These are phyloP conservation scores for Fusarium buxicola DNA, from an alignment of 2,329 filamentous ascomycete genomes.

Conservation along the genomic window DNA sequence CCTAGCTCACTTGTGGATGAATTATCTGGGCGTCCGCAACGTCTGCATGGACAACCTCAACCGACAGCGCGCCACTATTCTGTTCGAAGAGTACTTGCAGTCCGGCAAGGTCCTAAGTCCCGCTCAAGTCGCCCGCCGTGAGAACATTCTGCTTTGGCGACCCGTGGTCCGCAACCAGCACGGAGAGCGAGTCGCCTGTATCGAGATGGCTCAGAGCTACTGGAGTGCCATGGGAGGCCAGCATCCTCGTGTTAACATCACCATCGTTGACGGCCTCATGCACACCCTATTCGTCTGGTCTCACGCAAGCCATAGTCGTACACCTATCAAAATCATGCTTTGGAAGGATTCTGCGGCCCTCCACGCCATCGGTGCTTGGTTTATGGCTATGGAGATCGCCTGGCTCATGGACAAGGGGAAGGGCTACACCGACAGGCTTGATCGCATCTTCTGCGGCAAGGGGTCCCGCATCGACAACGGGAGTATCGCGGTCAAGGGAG, in stretches of 20 bases:
- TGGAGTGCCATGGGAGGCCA: constrained; percentile 49
- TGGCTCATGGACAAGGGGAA: constrained; percentile 46
- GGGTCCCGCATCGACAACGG: not conserved
- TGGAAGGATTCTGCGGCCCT: constrained; percentile 46
- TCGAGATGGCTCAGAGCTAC: constrained; percentile 58
- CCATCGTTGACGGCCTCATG: constrained; percentile 47
- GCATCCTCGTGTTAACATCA: constrained; percentile 29
- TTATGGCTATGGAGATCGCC: constrained; percentile 52
- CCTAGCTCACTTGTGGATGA: constrained; percentile 81
- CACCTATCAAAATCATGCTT: constrained; percentile 52
- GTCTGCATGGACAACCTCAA: constrained; percentile 89
- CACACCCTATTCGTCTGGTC: constrained; percentile 48
- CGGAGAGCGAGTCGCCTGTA: constrained; percentile 47
- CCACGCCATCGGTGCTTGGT: constrained; percentile 53
- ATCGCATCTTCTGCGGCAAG: constrained; percentile 29
- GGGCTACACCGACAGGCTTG: constrained; percentile 38
- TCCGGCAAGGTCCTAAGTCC: constrained; percentile 69
- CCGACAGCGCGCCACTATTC: constrained; percentile 83
- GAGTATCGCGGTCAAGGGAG: constrained; percentile 4
- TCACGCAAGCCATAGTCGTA: constrained; percentile 31
- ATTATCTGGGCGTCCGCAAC: constrained; percentile 85
- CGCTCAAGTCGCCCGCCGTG: constrained; percentile 70
- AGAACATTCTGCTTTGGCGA: constrained; percentile 69
- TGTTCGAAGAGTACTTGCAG: constrained; percentile 71
- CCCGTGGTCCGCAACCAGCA: constrained; percentile 47